Base-by-base conservation (phyloP, 179 eudicot species). In the Vitellaria paradoxa region DNA sequence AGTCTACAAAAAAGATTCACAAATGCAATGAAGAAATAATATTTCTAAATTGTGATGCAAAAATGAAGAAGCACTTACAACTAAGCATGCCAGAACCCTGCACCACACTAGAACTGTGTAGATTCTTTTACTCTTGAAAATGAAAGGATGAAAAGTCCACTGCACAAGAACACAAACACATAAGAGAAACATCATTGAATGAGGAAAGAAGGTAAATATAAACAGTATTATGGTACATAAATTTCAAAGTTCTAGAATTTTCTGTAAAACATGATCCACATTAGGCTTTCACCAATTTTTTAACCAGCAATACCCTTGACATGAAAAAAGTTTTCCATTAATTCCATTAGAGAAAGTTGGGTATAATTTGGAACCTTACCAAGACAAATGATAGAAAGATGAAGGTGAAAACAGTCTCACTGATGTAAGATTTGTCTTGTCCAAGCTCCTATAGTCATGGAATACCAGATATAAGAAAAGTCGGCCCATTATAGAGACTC, bases 131-230 rank as follows among this genome's bases (percentile, higher is more conserved):
- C 86, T 91, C 88, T 93, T 91, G 79, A 93, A 78, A 76, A 93
- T 86, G 86, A 93, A 93, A 64, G 97, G 97, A 83, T 93, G 93
- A 80, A 93, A 91, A 65, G 93, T 91, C 97, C 97, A 93, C 97
- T 93, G 89, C 88, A 86, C 20, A 56, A 56, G 5, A 65, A 79
- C 18, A 24, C 15, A 37, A 45, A 18, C 15, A 37, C 13, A 55
- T 67, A 52, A 47, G 74, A 63, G 9, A 60, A 73, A 72, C 65
- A 30, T 56, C 50, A 46, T 53, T 40, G 24, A 21, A 21, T 20
- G 42, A 72, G 47, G 62, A 26, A n/a, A 73, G 59, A 21, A 15
- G 2, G 21, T 40, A 65, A 9, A 65, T 26, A 64, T 17, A 24
- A 78, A 72, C 45, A 49, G 45, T 68, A n/a, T 45, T 11, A 45